Base-by-base conservation (phyloP, 768 basidiomycete genomes). In the Suillus fuscotomentosus region DNA sequence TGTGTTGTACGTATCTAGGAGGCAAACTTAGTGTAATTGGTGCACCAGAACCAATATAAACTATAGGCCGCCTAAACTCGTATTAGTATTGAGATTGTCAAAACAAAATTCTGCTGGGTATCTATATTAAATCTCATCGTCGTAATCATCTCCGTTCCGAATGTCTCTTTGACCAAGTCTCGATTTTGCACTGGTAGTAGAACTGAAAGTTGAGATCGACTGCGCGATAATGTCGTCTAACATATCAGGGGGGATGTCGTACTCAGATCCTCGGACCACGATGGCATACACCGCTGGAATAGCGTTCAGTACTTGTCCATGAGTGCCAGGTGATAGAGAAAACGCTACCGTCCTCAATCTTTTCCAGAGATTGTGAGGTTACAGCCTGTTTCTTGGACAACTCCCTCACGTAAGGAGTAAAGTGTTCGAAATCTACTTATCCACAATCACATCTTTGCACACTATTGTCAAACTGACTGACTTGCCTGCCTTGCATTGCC, bases 371-470 rank as follows among this genome's bases (percentile, higher is more conserved):
- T 69, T 92, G 88, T 3, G 83, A 77, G 0, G 95, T 97, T 20
- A 97, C 92, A 3, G 79, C 74, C 72, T 97, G 95, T 78, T 99
- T 99, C 80, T 93, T 96, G 62, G 82, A 81, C 48, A 99, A 80
- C 55, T 91, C 89, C 51, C 82, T 82, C 57, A 94, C 81, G 70
- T 87, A 81, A 1, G 90, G 87, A 1, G 87, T 86, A 67, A 93
- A 84, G 14, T 79, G 81, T 70, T 96, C 95, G 71, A 97, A 93
- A 70, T 91, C 95, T 90, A 63, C 51, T 63, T 31, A 34, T 47
- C 8, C 17, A 50, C 61, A 38, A 73, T 51, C 27, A 14, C 31
- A 60, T 11, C 22, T 31, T 36, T n/a, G 47, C 14, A 20, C 14
- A 51, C 11, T 7, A 24, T 11, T 15, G n/a, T 50, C 43, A 53